Evolutionary conservation across 805 yeast genomes (phyloP).

Genomic region (Metschnikowia peoriensis): DNA sequence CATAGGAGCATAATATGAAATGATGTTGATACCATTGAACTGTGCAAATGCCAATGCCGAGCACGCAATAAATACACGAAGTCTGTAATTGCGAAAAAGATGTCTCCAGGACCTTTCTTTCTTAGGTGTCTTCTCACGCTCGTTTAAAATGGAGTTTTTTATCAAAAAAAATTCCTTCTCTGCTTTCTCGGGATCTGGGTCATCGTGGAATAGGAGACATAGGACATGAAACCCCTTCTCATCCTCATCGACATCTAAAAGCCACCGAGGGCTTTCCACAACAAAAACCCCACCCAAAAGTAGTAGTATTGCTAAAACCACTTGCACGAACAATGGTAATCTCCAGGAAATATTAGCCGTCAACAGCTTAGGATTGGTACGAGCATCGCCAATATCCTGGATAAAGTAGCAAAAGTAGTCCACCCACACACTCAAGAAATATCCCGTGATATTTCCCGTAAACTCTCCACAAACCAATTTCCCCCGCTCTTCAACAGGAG

Average conservation of each 20-base stretch:
- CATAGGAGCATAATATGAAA: constrained; percentile 57
- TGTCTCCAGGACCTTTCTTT: constrained; percentile 41
- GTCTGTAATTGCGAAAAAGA: constrained; percentile 40
- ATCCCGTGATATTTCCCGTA: constrained; percentile 82
- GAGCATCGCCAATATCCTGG: constrained; percentile 47
- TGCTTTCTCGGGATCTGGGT: constrained; percentile 32
- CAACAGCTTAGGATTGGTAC: constrained; percentile 33
- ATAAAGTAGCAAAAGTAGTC: constrained; percentile 74
- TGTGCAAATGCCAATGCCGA: constrained; percentile 46
- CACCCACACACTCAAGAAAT: constrained; percentile 81
- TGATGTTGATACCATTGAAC: constrained; percentile 55
- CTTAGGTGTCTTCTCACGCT: constrained; percentile 37
- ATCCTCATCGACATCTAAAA: constrained; percentile 75
- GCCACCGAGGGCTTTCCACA: constrained; percentile 90
- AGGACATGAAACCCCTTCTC: constrained; percentile 47
- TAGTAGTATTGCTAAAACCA: constrained; percentile 65
- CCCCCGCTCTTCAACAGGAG: constrained; percentile 86
- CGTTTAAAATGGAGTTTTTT: constrained; percentile 43
- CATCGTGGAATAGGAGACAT: constrained; percentile 32
- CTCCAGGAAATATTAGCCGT: constrained; percentile 63
- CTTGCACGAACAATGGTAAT: constrained; percentile 73
- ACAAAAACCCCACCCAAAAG: constrained; percentile 74
- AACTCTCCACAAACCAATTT: constrained; percentile 83
- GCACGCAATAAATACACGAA: constrained; percentile 38
- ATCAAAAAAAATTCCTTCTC: constrained; percentile 45